phyloP scores from a whole-genome alignment of 805 yeast genomes.

The Ogataea ramenticola region DNA sequence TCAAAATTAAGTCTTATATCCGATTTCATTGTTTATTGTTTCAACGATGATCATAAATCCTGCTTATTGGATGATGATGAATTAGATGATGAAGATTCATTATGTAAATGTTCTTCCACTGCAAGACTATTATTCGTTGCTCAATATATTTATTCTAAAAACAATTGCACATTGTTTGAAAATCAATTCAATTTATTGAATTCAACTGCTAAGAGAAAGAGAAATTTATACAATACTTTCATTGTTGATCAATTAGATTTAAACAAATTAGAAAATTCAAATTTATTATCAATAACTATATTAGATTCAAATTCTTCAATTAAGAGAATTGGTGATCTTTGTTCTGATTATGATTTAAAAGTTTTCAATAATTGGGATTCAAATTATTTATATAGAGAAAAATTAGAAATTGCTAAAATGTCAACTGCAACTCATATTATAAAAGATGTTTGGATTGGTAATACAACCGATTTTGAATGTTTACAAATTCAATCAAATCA shows the following conservation, averaged over 20 bases:
- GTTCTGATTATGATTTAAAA: conserved; percentile 30
- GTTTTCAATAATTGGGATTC: conserved; percentile 56
- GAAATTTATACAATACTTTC: conserved; percentile 21
- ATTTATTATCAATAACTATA: conserved; percentile 23
- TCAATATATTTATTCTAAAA: conserved; percentile 23
- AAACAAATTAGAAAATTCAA: conserved; percentile 9
- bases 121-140: conserved; percentile 38
- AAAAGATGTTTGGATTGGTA: conserved; percentile 71
- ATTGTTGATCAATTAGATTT: conserved; percentile 14
- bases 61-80: conserved; percentile 1
- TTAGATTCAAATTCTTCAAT: conserved; percentile 15
- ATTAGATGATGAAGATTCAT: conserved; percentile 8
- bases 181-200: neutral
- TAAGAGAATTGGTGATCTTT: conserved; percentile 20
- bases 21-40: conserved; percentile 72
- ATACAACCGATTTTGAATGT: conserved; percentile 61
- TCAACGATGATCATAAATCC: conserved; percentile 32
- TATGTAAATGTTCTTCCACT: conserved; percentile 31
- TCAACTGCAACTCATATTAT: conserved; percentile 63
- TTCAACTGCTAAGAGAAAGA: neutral
- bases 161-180: conserved; percentile 18
- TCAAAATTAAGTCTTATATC: conserved; percentile 70
- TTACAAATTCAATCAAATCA: conserved; percentile 22
- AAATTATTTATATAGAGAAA: conserved; percentile 65
- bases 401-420: conserved; percentile 78